phyloP scores from a whole-genome alignment of 176 grass and related monocot species.

The Aegilops speltoides region DNA sequence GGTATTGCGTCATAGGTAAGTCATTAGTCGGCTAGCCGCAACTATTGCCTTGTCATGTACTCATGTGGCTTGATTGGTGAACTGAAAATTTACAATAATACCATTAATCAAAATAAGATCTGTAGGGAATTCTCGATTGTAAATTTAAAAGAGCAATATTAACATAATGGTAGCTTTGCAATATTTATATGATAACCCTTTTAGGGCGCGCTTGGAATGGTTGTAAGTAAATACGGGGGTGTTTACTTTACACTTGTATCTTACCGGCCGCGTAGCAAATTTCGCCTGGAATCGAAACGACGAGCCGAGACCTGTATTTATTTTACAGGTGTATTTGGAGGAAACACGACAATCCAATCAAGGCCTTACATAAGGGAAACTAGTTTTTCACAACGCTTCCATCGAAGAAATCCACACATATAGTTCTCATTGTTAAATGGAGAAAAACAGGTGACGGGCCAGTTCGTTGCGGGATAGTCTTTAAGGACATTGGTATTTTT shows the following conservation, averaged over 20 bases:
- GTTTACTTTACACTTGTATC: too few relatives aligned
- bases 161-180: constrained; percentile 1
- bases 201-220: too few relatives aligned
- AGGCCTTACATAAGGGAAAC: not conserved
- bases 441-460: not conserved
- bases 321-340: too few relatives aligned
- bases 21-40: not conserved
- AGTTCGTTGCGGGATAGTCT: not conserved
- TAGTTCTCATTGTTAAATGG: not conserved
- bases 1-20: not conserved
- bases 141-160: not conserved
- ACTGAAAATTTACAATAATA: not conserved
- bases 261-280: too few relatives aligned
- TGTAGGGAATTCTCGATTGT: not conserved
- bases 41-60: not conserved
- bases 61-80: not conserved
- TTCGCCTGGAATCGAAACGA: too few relatives aligned
- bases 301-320: too few relatives aligned
- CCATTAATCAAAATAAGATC: not conserved
- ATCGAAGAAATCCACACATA: not conserved
- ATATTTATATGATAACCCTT: not conserved
- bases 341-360: too few relatives aligned
- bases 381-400: not conserved
- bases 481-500: not conserved
- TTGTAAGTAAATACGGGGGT: too few relatives aligned